Evolutionary conservation across 139 green algal genomes (phyloP), one percentile per base, ranked within the genome.

Genomic region (Chlamydomonas incerta): DNA sequence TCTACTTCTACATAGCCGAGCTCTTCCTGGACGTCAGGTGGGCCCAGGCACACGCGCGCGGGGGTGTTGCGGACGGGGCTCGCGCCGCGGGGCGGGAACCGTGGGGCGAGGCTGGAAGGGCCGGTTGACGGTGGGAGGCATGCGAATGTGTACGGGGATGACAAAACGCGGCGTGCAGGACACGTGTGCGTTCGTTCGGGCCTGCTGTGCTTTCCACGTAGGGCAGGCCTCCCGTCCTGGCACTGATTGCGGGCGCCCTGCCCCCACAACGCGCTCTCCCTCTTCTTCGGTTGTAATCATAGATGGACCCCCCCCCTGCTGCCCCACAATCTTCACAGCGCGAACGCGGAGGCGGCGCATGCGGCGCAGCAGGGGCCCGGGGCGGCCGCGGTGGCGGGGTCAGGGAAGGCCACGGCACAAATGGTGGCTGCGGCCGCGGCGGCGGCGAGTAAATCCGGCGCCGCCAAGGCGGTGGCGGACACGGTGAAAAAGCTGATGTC

Each of bases 1-100:
- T 96, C 37, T 96, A 96, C 89, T 96, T 94, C 35, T 87, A 88
- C 65, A 89, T 94, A 3, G 92, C 90, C 0, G 81, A 91, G 74
- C 23, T 89, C 13, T 80, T 85, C 68, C 50, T 85, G 28, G 80
- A 85, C 34, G 50, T 83, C 63, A 74, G 77, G 77, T 83, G 57
- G 20, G 70, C 3, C 3, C 20, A 20, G 15, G 15, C 20, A 29
- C 4, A 18, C 13, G 52, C 11, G 52, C 13, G 52, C 52, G 52
- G 52, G 52, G n/a, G n/a, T n/a, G n/a, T n/a, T 58, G 13, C 52
- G 11, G 15, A 58, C 13, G 52, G 13, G 13, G 13, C 15, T 65
- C 8, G 17, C 26, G 66, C 76, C 18, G 31, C 60, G 41, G 57
- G 62, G 63, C 72, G 33, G 17, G 21, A 10, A 24, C 21, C 2